phyloP scores from a whole-genome alignment of 2,329 filamentous ascomycete genomes.

The Hypoxylon sp. region DNA sequence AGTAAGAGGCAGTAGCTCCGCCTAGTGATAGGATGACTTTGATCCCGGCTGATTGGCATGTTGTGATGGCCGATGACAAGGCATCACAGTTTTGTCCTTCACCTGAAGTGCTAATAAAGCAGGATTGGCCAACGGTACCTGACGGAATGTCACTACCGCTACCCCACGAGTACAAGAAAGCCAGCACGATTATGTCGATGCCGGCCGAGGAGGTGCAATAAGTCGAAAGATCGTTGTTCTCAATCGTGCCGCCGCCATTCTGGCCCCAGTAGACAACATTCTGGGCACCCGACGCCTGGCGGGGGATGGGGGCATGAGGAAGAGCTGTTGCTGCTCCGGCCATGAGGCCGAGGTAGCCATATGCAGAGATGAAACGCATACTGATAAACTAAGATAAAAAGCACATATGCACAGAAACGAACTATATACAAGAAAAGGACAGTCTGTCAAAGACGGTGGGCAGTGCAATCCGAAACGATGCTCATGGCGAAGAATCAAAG shows the following conservation, averaged over 20 bases:
- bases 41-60: slow-evolving; percentile 57
- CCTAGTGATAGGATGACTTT: slow-evolving; percentile 64
- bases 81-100: slow-evolving; percentile 57
- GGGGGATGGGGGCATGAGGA: slow-evolving; percentile 37
- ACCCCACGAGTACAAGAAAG: slow-evolving; percentile 60
- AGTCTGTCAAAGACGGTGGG: slow-evolving; percentile 44
- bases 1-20: slow-evolving; percentile 57
- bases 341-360: slow-evolving; percentile 41
- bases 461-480: slow-evolving; percentile 29
- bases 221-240: slow-evolving; percentile 56
- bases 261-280: slow-evolving; percentile 56
- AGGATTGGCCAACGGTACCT: slow-evolving; percentile 59
- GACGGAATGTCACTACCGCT: slow-evolving; percentile 56
- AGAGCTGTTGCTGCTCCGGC: slow-evolving; percentile 44
- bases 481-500: slow-evolving; percentile 32
- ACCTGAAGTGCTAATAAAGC: slow-evolving; percentile 55
- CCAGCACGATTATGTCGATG: slow-evolving; percentile 61
- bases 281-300: slow-evolving; percentile 46
- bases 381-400: slow-evolving; percentile 39
- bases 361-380: slow-evolving; percentile 45
- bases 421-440: slow-evolving; percentile 45
- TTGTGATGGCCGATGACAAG: slow-evolving; percentile 59
- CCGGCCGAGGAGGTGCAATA: slow-evolving; percentile 58
- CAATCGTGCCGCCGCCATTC: slow-evolving; percentile 53
- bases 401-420: slow-evolving; percentile 41